These are phyloP conservation scores for Tulasnella sp. DNA, from an alignment of 768 basidiomycete species.

Conservation along the genomic window DNA sequence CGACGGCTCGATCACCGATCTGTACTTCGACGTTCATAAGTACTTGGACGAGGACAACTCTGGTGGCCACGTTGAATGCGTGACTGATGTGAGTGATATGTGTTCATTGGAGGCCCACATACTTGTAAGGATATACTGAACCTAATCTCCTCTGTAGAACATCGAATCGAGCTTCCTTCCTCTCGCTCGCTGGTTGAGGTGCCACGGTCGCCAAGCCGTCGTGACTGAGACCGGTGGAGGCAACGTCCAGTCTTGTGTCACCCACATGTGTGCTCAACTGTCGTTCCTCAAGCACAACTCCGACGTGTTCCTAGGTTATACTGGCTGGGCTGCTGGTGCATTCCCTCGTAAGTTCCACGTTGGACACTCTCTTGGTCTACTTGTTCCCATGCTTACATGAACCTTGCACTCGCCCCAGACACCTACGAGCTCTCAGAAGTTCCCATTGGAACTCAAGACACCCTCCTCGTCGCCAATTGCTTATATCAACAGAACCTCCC, in stretches of 20 bases:
- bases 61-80: conserved; percentile 44
- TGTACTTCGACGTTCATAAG: conserved; percentile 61
- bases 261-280: conserved; percentile 19
- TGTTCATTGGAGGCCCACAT: neutral
- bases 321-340: conserved; percentile 22
- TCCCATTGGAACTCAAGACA: conserved; percentile 5
- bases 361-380: neutral
- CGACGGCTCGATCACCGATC: conserved; percentile 41
- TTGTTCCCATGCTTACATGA: neutral
- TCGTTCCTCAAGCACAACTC: conserved; percentile 18
- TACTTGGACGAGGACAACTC: conserved; percentile 47
- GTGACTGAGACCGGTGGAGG: conserved; percentile 24
- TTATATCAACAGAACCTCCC: conserved; percentile 10
- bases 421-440: conserved; percentile 15
- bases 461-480: conserved; percentile 17
- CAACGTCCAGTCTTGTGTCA: conserved; percentile 21
- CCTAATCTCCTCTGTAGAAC: neutral
- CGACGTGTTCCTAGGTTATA: conserved; percentile 23
- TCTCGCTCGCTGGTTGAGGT: conserved; percentile 5
- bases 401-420: neutral
- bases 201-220: conserved; percentile 22
- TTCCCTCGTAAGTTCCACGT: conserved; percentile 4
- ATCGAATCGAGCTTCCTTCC: conserved; percentile 6
- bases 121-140: neutral
- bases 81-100: conserved; percentile 34